Evolutionary conservation across 257 asterid genomes (phyloP).

Genomic region (Fraxinus americana): DNA sequence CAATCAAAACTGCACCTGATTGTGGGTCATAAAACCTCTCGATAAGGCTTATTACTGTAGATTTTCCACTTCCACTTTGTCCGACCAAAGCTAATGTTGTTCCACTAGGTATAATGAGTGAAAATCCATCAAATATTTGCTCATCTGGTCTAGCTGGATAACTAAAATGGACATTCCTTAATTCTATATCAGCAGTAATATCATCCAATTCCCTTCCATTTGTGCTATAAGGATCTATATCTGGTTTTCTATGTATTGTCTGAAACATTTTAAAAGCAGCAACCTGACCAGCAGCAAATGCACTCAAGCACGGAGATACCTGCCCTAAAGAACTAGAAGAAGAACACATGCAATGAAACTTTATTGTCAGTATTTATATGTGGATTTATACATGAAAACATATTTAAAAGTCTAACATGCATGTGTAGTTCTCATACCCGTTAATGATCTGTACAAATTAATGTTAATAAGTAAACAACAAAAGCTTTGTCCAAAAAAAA

Average conservation of each 20-base stretch:
- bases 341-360: neutral
- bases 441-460: neutral
- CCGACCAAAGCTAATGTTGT: conserved; percentile 56
- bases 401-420: neutral
- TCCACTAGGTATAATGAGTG: conserved; percentile 40
- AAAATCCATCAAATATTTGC: conserved; percentile 34
- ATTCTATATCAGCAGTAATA: conserved; percentile 44
- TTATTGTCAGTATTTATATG: neutral
- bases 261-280: conserved; percentile 49
- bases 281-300: conserved; percentile 52
- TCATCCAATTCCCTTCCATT: conserved; percentile 36
- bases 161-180: conserved; percentile 51
- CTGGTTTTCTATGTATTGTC: conserved; percentile 43
- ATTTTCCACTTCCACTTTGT: conserved; percentile 65
- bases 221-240: conserved; percentile 46
- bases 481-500: neutral
- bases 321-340: conserved; percentile 52
- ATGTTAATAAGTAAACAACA: neutral
- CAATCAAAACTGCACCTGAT: conserved; percentile 50
- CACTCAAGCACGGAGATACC: conserved; percentile 49
- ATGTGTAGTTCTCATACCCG: neutral
- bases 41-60: conserved; percentile 44
- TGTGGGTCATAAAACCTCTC: conserved; percentile 69
- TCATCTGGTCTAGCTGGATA: conserved; percentile 53
- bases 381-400: neutral